A percentile compares a stretch with the other conserved stretches of the same genome.
Evolutionary conservation across 805 yeast genomes (phyloP).

Genomic region (Yarrowia sp.): DNA sequence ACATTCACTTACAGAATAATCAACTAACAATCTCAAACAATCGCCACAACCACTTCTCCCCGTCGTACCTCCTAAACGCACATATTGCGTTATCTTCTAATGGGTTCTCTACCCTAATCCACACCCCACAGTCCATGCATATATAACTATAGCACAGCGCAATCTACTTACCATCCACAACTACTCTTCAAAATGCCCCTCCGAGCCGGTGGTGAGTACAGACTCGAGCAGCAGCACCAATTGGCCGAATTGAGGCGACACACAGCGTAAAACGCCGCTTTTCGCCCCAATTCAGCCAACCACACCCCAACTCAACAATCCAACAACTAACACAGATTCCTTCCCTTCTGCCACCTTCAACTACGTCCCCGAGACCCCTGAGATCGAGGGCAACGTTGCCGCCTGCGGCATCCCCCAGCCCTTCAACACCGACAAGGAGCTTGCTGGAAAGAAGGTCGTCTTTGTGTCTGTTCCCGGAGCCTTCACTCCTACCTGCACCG

Average conservation of each 20-base stretch:
- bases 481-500: conserved; percentile 79
- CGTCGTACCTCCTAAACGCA: not conserved
- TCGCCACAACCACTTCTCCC: too few species aligned
- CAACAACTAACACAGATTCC: conserved; percentile 3
- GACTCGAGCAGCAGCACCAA: too few species aligned
- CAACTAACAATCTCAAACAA: too few species aligned
- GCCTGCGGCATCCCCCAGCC: conserved; percentile 44
- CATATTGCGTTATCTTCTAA: conserved; percentile 24
- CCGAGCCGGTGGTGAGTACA: conserved; percentile 25
- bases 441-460: conserved; percentile 53
- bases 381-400: conserved; percentile 34
- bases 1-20: too few species aligned
- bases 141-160: not conserved
- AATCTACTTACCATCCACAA: not conserved
- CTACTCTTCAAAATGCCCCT: conserved; percentile 16
- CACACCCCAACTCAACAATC: not conserved
- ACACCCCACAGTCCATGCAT: not conserved
- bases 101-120: conserved; percentile 24
- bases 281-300: not conserved
- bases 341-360: conserved; percentile 33
- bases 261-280: not conserved
- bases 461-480: conserved; percentile 84
- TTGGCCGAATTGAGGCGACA: not conserved
- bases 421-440: conserved; percentile 40
- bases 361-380: conserved; percentile 40